Conservation (phyloP, 1,284 basidiomycete genomes). For the Amylostereum areolatum region DNA sequence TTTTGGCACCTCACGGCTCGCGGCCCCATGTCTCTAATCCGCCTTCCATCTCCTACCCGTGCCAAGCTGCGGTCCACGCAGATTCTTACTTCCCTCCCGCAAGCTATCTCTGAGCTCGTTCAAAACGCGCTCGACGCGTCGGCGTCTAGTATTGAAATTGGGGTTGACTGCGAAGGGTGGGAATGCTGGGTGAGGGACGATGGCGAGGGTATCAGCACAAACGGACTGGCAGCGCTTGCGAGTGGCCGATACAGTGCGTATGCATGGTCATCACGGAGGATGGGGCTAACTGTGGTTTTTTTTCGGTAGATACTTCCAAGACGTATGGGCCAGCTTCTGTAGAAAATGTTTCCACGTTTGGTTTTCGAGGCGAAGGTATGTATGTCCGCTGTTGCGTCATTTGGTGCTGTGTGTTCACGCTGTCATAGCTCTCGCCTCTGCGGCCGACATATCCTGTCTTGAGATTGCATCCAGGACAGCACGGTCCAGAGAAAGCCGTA, state of each 20-base stretch:
- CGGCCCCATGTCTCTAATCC: conserved; percentile 20
- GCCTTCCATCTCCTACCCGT: conserved; percentile 47
- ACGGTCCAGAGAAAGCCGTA: conserved; percentile 55
- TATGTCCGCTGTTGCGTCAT: too few species aligned
- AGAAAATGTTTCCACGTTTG: conserved; percentile 61
- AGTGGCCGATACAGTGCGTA: conserved; percentile 61
- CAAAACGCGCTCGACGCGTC: conserved; percentile 81
- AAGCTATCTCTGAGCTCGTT: conserved; percentile 75
- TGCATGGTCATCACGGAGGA: neutral
- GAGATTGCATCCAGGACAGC: conserved; percentile 73
- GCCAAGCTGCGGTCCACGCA: conserved; percentile 74
- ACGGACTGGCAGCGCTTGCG: conserved; percentile 51
- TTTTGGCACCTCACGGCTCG: too few species aligned
- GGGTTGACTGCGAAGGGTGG: conserved; percentile 67
- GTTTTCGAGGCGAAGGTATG: conserved; percentile 88
- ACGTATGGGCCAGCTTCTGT: conserved; percentile 46
- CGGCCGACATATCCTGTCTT: conserved; percentile 66
- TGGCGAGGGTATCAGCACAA: conserved; percentile 65
- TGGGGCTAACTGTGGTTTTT: too few species aligned
- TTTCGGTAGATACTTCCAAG: conserved; percentile 74
- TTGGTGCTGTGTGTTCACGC: too few species aligned
- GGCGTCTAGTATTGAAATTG: conserved; percentile 55
- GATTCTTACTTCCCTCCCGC: conserved; percentile 74
- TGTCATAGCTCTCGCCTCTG: conserved; percentile 68
- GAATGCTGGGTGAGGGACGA: conserved; percentile 80